These are phyloP conservation scores for Millerago galiae DNA, from an alignment of 805 yeast species.

Conservation along the genomic window DNA sequence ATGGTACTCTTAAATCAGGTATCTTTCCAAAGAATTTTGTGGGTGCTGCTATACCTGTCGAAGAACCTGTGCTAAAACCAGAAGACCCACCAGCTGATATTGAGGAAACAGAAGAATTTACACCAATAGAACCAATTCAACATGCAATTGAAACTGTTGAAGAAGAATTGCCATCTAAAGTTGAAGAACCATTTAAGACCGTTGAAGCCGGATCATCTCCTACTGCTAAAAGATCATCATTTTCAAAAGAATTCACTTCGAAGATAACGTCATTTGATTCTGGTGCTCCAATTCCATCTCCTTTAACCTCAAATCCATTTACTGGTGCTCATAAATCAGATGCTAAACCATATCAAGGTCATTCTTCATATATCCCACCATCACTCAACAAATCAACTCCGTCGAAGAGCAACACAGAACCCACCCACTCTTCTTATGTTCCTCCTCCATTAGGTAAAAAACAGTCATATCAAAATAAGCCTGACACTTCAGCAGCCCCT, in stretches of 20 bases:
- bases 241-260: slow-evolving; percentile 5
- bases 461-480: slow-evolving; percentile 1
- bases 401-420: slow-evolving; percentile 4
- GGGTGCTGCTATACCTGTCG: slow-evolving; percentile 18
- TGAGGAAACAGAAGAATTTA: background rate
- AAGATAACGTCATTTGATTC: slow-evolving; percentile 12
- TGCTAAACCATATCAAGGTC: slow-evolving; percentile 17
- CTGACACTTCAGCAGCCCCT: slow-evolving; percentile 8
- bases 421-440: slow-evolving; percentile 22
- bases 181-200: slow-evolving; percentile 2
- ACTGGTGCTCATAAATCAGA: slow-evolving; percentile 4
- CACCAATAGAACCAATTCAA: background rate
- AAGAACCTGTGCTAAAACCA: background rate
- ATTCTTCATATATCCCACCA: slow-evolving; percentile 25
- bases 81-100: background rate
- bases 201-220: background rate
- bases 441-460: slow-evolving; percentile 20
- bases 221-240: slow-evolving; percentile 1
- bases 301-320: slow-evolving; percentile 5
- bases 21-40: slow-evolving; percentile 89
- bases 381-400: slow-evolving; percentile 12
- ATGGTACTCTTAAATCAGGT: slow-evolving; percentile 49
- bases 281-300: slow-evolving; percentile 7
- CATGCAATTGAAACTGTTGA: background rate
- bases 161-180: background rate